Evolutionary conservation across 2,329 filamentous ascomycete species (phyloP), one percentile per base, ranked within the genome.

Genomic region (Microsporum ferrugineum): DNA sequence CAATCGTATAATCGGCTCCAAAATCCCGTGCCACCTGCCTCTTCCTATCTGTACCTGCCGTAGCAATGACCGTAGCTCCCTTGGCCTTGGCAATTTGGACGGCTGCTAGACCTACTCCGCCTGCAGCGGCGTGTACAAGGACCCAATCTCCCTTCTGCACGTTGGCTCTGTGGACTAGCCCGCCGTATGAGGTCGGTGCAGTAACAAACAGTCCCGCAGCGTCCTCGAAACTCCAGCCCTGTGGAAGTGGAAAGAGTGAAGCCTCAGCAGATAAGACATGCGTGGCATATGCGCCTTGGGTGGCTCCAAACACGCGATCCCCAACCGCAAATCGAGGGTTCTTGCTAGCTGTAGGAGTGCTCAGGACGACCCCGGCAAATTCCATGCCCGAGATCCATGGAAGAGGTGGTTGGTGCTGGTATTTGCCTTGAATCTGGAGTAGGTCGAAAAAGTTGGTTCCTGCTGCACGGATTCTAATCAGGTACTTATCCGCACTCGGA

Each of bases 361-460:
- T 80, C 57, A 91, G 73, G 66, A 97, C 79, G 3, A 85, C 80
- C 65, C 92, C 92, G 29, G 89, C 84, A 77, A 96, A 97, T 72
- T 97, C 92, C 70, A 84, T 83, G 63, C 92, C 92, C 0, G 89
- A 84, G 57, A 92, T 77, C 91, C 91, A 96, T 36, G 91, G 91
- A 57, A 96, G 85, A 0, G 88, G 84, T 0, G 91, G 91, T 69
- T 96, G 91, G 71, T 89, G 82, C 72, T 97, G 92, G 76, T 97
- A 97, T 82, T 95, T 95, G 61, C 92, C 92, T 70, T 90, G 87
- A 70, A 96, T 90, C 72, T 97, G 92, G 60, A 97, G 84, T 62
- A 96, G 88, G 73, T 97, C 92, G 79, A 96, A 97, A 82, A 97
- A 97, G 78, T 97, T 97, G 69, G 89, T 89, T 23, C 90, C 92